These are phyloP conservation scores for Fusarium citri DNA, from an alignment of 2,329 filamentous ascomycete species.

Conservation along the genomic window DNA sequence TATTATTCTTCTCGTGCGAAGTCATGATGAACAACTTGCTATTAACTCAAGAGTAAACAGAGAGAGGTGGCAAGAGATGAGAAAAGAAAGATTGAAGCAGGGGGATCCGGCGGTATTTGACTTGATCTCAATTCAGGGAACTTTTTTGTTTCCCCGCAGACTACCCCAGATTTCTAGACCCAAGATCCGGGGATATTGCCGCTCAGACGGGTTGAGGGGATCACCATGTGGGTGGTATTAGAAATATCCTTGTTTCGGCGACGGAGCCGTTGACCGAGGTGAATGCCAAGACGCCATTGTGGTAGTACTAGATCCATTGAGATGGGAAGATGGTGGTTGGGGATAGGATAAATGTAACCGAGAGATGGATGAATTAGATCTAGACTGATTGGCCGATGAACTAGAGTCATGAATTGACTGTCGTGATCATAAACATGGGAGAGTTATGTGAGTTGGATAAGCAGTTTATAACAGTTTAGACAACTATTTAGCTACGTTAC, in stretches of 20 bases:
- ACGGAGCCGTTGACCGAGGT: slow-evolving; percentile 30
- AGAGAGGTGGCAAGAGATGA: not conserved
- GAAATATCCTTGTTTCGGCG: slow-evolving; percentile 23
- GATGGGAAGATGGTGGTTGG: slow-evolving; percentile 1
- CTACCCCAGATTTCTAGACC: slow-evolving; percentile 32
- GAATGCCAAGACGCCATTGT: slow-evolving; percentile 24
- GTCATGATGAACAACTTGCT: slow-evolving; percentile 31
- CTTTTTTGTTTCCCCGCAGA: slow-evolving; percentile 24
- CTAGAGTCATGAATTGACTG: not conserved
- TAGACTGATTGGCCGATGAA: not conserved
- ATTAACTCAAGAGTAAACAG: too few relatives aligned
- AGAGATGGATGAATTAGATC: not conserved
- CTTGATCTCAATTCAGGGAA: not conserved
- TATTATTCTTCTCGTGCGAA: slow-evolving; percentile 14
- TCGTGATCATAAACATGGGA: too few relatives aligned
- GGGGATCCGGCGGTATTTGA: slow-evolving; percentile 34
- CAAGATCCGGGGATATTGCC: slow-evolving; percentile 28
- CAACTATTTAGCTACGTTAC: not conserved
- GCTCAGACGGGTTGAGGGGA: slow-evolving; percentile 22
- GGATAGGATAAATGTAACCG: not conserved
- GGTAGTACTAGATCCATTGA: not conserved
- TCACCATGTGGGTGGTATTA: slow-evolving; percentile 18
- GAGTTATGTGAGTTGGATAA: not conserved
- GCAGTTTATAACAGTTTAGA: not conserved
- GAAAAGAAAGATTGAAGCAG: not conserved